Base-by-base conservation (phyloP, 2,329 filamentous ascomycete species). In the Raffaelea albimanens region DNA sequence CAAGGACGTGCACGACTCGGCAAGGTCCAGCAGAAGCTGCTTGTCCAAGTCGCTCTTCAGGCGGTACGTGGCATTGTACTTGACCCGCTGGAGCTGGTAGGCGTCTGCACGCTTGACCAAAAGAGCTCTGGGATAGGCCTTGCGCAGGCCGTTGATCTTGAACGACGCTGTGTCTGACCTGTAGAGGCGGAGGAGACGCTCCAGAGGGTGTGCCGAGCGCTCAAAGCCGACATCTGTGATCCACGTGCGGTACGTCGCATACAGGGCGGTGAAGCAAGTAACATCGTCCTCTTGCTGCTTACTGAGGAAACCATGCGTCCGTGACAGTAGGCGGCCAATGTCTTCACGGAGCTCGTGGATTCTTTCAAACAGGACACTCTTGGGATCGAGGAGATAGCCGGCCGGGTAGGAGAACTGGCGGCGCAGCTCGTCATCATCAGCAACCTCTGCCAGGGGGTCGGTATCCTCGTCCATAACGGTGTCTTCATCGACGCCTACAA, bases 181-280 rank as follows among this genome's bases (percentile, higher is more conserved):
- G 61, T 96, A 85, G 1, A 98, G 76, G 46, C 89, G 80, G 4
- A 85, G 80, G 14, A 97, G 83, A 19, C 93, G 78, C 62, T 98
- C 93, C 10, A 97, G 72, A 2, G 94, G 87, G 62, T 96, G 93
- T 0, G 93, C 91, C 18, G 91, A 96, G 50, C 91, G 78, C 66
- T 98, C 93, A 51, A 96, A 94, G 18, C 94, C 93, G 38, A 98
- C 90, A 59, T 98, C 93, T 2, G 95, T 89, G 58, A 98, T 97
- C 89, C 90, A 98, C 9, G 87, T 93, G 40, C 88, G 78, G 63
- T 96, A 98, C 1, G 91, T 87, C 20, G 85, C 85, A 65, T 95
- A 98, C 2, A 98, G 68, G 1, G 90, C 82, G 21, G 89, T 95
- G 67, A 98, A 98, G 65, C 89, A 96, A 16, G 86, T 82, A 1